Conservation (phyloP, 345 rosid species). For the Linum usitatissimum region DNA sequence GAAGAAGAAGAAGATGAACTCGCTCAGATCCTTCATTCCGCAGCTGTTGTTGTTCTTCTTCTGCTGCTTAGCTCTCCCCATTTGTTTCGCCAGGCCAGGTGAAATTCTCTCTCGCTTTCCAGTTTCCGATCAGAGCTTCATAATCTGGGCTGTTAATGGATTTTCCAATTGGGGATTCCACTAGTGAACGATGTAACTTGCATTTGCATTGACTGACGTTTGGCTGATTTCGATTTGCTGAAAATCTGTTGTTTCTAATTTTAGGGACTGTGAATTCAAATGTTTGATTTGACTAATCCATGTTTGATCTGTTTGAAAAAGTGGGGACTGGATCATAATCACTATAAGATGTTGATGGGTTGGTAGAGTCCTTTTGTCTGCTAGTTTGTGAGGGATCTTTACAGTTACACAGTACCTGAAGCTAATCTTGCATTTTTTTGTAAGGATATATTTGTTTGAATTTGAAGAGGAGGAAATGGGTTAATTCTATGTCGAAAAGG, state of each 20-base stretch:
- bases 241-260: too few relatives aligned
- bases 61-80: conserved; percentile 9
- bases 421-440: background rate
- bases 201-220: background rate
- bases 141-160: background rate
- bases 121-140: conserved; percentile 1
- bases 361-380: background rate
- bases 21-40: conserved; percentile 8
- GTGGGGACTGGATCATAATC: background rate
- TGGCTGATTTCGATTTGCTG: too few relatives aligned
- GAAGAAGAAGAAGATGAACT: conserved; percentile 1
- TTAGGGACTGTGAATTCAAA: too few relatives aligned
- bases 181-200: conserved; percentile 6
- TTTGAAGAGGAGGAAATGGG: too few relatives aligned
- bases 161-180: background rate
- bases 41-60: conserved; percentile 8
- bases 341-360: background rate
- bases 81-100: conserved; percentile 14
- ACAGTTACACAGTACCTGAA: too few relatives aligned
- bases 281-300: too few relatives aligned
- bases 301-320: background rate
- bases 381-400: background rate
- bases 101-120: background rate
- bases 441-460: too few relatives aligned
- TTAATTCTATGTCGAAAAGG: too few relatives aligned